Evolutionary conservation across 768 basidiomycete genomes (phyloP), one percentile per base, ranked within the genome.

Genomic region (Termitomyces sp.): DNA sequence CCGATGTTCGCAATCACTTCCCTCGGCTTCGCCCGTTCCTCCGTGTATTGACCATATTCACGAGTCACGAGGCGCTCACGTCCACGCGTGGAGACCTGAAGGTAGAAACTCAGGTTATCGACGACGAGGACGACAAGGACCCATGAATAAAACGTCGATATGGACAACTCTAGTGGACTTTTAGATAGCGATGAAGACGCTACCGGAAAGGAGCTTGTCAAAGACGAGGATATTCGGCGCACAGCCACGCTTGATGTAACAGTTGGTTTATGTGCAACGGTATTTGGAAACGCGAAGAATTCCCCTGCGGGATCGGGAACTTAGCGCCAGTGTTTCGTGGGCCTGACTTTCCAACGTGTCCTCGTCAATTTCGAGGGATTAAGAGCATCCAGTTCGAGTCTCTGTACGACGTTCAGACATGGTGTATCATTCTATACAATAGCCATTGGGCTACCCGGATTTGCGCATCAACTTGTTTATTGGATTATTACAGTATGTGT

Each of bases 31-130:
- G 69, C 2, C 77, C 78, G 6, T 74, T 75, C 9, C 62, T 82
- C 22, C 81, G 81, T 57, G 66, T 82, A 53, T 87, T 82, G 88
- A 87, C 2, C 87, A 89, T 58, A 87, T 89, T 54, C 87, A 89
- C 66, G 88, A 87, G 67, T 82, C 75, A 0, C 77, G 76, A 24
- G 86, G 86, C 12, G 77, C 76, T 1, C 63, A 72, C 45, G 69
- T 80, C 18, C 76, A 77, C 37, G 58, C 62, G 1, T 80, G 79
- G 78, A 65, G 68, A 22, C 18, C 27, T 2, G 31, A 45, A 41
- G 37, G 52, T 9, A 30, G 27, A 55, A 13, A 20, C 34, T 3
- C 18, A 33, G 15, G 6, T 55, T 6, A 34, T 55, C 1, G 16
- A 55, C 6, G 31, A 45, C 7, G 42, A 45, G 5, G 54, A 54